Base-by-base conservation (phyloP, 2,329 filamentous ascomycete species). In the Fusarium newnesense region DNA sequence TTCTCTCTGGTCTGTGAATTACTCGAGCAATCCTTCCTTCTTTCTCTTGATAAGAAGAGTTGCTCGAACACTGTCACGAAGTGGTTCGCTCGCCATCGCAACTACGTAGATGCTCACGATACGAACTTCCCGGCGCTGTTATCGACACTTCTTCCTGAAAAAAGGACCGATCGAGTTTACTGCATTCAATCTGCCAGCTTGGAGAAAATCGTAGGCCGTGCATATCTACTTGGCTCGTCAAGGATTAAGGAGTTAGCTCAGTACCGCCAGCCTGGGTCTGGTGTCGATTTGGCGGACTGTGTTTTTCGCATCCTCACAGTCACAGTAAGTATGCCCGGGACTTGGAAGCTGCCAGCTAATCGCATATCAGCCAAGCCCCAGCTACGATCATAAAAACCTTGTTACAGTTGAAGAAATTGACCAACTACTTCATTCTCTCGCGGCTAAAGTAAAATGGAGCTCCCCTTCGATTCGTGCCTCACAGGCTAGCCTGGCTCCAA, bases 391-490 rank as follows among this genome's bases (percentile, higher is more conserved):
- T 60, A 72, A 81, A 67, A 53, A 80, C 76, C 61, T 82, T 57
- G 86, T 95, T 26, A 91, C 88, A 0, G 86, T 96, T 2, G 91
- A 95, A 73, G 90, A 95, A 59, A 87, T 97, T 34, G 93, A 97
- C 70, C 77, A 81, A 7, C 81, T 89, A 9, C 84, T 97, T 10
- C 85, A 89, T n/a, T 81, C 83, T 36, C 84, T 97, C 63, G 94
- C 95, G 2, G 89, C 91, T 2, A 87, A 85, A 21, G 92, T 90
- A 70, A 86, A 87, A 59, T 95, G 93, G 82, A 97, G 94, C 59
- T 92, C 92, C 5, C 88, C 88, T 3, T 84, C 86, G 21, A 84
- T 94, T 60, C 86, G 88, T 50, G 79, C 81, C 28, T 79, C 81
- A 7, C 77, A 76, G 37, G 68, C 77, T 19, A 74, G 67, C 60